Conservation (phyloP, 345 rosid genomes). For the Mallotus nudiflorus region DNA sequence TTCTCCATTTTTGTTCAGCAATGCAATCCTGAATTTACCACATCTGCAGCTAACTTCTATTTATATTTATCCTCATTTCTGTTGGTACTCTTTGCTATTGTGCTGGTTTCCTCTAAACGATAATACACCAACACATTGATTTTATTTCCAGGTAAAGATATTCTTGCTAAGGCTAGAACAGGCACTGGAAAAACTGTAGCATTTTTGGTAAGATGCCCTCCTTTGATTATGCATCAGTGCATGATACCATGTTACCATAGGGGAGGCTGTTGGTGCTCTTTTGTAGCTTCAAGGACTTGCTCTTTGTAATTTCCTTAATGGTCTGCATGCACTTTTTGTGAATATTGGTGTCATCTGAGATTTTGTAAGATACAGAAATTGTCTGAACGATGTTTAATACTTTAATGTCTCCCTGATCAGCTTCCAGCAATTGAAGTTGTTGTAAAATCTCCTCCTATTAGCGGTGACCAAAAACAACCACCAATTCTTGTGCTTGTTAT, state of each 20-base stretch:
- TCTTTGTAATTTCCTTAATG: too few species aligned
- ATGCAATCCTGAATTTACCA: too few species aligned
- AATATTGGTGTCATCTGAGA: slow-evolving; percentile 5
- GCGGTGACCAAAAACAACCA: slow-evolving; percentile 62
- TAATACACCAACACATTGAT: background rate
- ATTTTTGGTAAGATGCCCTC: slow-evolving; percentile 73
- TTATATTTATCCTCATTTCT: background rate
- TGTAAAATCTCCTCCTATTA: slow-evolving; percentile 61
- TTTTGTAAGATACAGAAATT: background rate
- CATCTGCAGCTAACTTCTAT: background rate
- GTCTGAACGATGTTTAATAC: background rate
- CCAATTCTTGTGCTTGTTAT: slow-evolving; percentile 84
- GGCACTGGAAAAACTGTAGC: slow-evolving; percentile 99
- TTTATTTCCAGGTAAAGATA: slow-evolving; percentile 78
- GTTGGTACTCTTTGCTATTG: background rate
- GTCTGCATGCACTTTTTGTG: too few species aligned
- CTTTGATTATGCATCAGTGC: slow-evolving; percentile 12
- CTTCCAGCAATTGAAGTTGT: slow-evolving; percentile 96
- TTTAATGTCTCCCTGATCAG: slow-evolving; percentile 42
- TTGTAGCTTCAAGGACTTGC: background rate
- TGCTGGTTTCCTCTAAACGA: background rate
- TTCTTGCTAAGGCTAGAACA: slow-evolving; percentile 95
- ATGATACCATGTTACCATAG: slow-evolving; percentile 3
- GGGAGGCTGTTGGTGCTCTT: background rate
- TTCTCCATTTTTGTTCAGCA: background rate